Conservation (phyloP, 345 rosid species). For the Dipteronia dyeriana region DNA sequence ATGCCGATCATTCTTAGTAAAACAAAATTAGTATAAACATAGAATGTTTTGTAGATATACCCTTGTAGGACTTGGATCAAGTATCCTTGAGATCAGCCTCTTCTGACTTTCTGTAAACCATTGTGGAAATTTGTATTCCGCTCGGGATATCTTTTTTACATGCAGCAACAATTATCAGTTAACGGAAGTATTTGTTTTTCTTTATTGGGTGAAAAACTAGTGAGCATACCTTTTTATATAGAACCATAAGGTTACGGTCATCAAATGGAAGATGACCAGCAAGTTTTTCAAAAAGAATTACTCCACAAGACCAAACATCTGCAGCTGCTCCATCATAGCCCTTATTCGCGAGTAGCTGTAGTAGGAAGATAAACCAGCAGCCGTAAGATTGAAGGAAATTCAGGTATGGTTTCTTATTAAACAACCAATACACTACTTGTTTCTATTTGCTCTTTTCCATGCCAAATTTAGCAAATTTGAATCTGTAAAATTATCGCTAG, state of each 20-base stretch:
- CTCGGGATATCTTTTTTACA: conserved; percentile 53
- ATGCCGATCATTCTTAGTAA: neutral
- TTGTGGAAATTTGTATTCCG: conserved; percentile 63
- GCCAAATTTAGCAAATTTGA: neutral
- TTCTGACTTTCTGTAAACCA: conserved; percentile 61
- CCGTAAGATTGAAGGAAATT: conserved; percentile 7
- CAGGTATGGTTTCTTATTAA: neutral
- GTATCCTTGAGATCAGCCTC: conserved; percentile 65
- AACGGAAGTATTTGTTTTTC: neutral
- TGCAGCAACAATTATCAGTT: conserved; percentile 8
- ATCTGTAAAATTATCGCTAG: neutral
- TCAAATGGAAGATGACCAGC: conserved; percentile 78
- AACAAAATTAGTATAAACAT: neutral
- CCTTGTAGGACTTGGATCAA: conserved; percentile 65
- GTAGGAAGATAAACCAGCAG: conserved; percentile 24
- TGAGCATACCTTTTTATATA: conserved; percentile 65
- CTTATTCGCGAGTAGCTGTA: conserved; percentile 70
- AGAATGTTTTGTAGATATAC: conserved; percentile 30
- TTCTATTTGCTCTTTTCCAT: neutral
- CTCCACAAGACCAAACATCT: conserved; percentile 94
- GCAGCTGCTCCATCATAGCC: conserved; percentile 87
- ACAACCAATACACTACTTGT: neutral
- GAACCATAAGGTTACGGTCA: conserved; percentile 63
- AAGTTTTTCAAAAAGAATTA: conserved; percentile 81
- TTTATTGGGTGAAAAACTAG: neutral